These are phyloP conservation scores for Austroboletus novae-zelandiae DNA, from an alignment of 1,284 basidiomycete species.

Conservation along the genomic window DNA sequence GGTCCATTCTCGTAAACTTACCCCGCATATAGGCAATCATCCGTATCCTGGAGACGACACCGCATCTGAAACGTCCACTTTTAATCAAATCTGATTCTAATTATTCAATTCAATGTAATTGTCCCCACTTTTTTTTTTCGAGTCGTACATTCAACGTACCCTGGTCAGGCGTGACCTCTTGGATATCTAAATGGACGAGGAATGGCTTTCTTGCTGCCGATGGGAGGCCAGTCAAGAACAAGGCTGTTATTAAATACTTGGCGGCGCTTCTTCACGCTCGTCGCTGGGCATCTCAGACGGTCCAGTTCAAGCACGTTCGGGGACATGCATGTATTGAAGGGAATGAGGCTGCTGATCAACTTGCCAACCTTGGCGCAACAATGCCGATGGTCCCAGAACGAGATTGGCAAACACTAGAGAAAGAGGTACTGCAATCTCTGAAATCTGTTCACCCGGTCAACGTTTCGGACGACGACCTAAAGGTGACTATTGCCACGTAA, in stretches of 20 bases:
- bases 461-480: conserved; percentile 7
- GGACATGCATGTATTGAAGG: conserved; percentile 71
- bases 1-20: conserved; percentile 3
- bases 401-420: conserved; percentile 48
- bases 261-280: conserved; percentile 52
- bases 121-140: neutral
- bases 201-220: conserved; percentile 49
- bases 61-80: conserved; percentile 49
- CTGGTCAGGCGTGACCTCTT: conserved; percentile 54
- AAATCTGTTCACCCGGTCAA: conserved; percentile 1
- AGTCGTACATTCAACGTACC: conserved; percentile 4
- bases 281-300: conserved; percentile 45
- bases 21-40: conserved; percentile 60
- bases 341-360: conserved; percentile 75
- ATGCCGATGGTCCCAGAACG: conserved; percentile 43
- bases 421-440: conserved; percentile 11
- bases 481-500: conserved; percentile 17
- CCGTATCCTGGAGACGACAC: conserved; percentile 66
- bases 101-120: conserved; percentile 70
- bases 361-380: conserved; percentile 57
- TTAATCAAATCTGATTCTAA: conserved; percentile 75
- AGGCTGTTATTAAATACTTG: conserved; percentile 61
- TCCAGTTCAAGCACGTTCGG: conserved; percentile 63
- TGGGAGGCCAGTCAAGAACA: conserved; percentile 64
- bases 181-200: conserved; percentile 61